phyloP scores from a whole-genome alignment of 371 early-diverging fungal species.

The Lichtheimia hyalospora region DNA sequence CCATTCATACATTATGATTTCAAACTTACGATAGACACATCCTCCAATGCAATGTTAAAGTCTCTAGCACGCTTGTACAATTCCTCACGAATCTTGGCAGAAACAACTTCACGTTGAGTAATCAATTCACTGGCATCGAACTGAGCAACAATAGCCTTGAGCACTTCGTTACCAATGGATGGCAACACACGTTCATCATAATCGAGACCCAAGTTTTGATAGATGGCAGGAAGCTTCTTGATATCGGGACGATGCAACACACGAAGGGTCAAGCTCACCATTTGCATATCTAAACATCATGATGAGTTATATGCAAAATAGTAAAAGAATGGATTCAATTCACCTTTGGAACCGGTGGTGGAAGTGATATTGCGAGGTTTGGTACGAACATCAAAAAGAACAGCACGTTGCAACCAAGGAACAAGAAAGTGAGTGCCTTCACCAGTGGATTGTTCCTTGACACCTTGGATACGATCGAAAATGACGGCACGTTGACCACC shows the following conservation, averaged over 20 bases:
- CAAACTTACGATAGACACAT: constrained; percentile 91
- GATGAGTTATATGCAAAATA: background rate
- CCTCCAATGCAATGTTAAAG: constrained; percentile 94
- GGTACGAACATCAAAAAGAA: constrained; percentile 88
- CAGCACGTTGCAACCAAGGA: constrained; percentile 88
- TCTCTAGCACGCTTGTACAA: constrained; percentile 91
- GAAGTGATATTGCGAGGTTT: constrained; percentile 96
- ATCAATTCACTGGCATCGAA: constrained; percentile 97
- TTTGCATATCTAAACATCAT: constrained; percentile 73
- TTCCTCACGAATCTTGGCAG: constrained; percentile 92
- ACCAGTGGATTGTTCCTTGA: constrained; percentile 72
- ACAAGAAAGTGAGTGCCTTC: constrained; percentile 98
- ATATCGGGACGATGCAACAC: constrained; percentile 93
- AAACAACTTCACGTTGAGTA: constrained; percentile 97
- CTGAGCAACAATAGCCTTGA: constrained; percentile 98
- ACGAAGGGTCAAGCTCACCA: constrained; percentile 90
- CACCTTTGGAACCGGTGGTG: constrained; percentile 78
- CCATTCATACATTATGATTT: background rate
- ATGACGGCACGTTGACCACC: constrained; percentile 97
- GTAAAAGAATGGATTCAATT: background rate
- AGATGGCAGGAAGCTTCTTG: constrained; percentile 77
- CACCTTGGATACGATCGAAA: constrained; percentile 95
- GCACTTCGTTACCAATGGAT: constrained; percentile 98
- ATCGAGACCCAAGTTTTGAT: constrained; percentile 91
- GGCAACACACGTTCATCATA: constrained; percentile 98